These are phyloP conservation scores for Aspergillus eucalypticola DNA, from an alignment of 2,329 filamentous ascomycete species.

Conservation along the genomic window DNA sequence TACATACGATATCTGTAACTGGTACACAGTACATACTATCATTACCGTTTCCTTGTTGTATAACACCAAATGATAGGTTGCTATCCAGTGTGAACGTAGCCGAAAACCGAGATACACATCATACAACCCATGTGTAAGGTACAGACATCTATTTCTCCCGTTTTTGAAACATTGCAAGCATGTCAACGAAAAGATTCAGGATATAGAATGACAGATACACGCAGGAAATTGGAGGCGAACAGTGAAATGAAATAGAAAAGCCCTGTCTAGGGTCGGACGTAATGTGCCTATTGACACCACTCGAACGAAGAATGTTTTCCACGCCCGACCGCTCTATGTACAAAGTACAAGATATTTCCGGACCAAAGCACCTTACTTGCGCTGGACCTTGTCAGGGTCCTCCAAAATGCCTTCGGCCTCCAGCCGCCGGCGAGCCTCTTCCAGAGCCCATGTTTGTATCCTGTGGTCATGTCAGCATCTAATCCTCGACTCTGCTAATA, in stretches of 20 bases:
- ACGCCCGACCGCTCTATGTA: constrained; percentile 44
- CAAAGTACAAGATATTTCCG: constrained; percentile 38
- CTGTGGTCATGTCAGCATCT: constrained; percentile 52
- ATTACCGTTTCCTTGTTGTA: neutral
- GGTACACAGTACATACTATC: neutral
- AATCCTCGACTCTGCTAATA: neutral
- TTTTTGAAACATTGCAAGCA: constrained; percentile 14
- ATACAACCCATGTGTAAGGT: neutral
- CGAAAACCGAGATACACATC: neutral
- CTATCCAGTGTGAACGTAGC: neutral
- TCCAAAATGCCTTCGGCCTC: constrained; percentile 92
- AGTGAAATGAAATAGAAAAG: constrained; percentile 30
- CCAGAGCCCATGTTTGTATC: constrained; percentile 98
- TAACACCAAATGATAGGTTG: neutral
- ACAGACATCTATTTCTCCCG: constrained; percentile 12
- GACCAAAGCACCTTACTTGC: constrained; percentile 47
- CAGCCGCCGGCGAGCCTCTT: constrained; percentile 92
- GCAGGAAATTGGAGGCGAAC: constrained; percentile 25
- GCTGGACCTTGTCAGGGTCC: constrained; percentile 65
- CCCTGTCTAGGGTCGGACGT: constrained; percentile 37
- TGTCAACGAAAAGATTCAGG: constrained; percentile 18
- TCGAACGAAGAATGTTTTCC: constrained; percentile 31
- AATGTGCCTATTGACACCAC: constrained; percentile 32
- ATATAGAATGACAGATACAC: constrained; percentile 25
- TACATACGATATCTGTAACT: neutral